Evolutionary conservation across 2,329 filamentous ascomycete species (phyloP), one percentile per base, ranked within the genome.

Genomic region (Fusarium gaditjirri): DNA sequence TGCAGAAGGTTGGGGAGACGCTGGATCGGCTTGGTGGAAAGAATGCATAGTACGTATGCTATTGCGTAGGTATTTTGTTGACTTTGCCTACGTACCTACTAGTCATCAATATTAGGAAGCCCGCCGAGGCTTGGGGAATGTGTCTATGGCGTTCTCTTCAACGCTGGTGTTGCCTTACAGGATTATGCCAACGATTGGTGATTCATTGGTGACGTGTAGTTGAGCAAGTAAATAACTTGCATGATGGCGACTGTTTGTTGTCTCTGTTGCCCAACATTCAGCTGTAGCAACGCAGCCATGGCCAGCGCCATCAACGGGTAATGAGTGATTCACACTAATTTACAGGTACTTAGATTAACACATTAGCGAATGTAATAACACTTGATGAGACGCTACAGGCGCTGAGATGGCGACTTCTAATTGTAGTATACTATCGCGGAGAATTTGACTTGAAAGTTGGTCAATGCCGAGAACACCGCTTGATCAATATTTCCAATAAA

Each of bases 201-300:
- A 60, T 61, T 25, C 23, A 21, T 41, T 39, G 8, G 44, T 35
- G 53, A 59, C 42, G 46, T 47, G 54, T 23, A 54, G 21, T 53
- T 57, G 36, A 36, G 36, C 52, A 35, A 43, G 39, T 54, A 27
- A 59, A 58, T 52, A 59, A 54, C 35, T 49, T 58, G 64, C 59
- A 68, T 71, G 39, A 41, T 56, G 41, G 44, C 50, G 44, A 38
- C 29, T 67, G 44, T 61, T 60, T 65, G 47, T 62, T 67, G 53
- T 67, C 53, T 42, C 44, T 69, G 33, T 14, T 47, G 38, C 50
- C 44, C 50, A 58, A 58, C 33, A 25, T 66, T 66, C 56, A 66
- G 70, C 70, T 49, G 47, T 41, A 66, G 65, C 55, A 72, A 70
- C 65, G 54, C 62, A 70, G 70, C 54, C 55, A 67, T 55, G 54